Evolutionary conservation across 257 asterid genomes (phyloP), one percentile per base, ranked within the genome.

Genomic region (Capsicum pubescens): DNA sequence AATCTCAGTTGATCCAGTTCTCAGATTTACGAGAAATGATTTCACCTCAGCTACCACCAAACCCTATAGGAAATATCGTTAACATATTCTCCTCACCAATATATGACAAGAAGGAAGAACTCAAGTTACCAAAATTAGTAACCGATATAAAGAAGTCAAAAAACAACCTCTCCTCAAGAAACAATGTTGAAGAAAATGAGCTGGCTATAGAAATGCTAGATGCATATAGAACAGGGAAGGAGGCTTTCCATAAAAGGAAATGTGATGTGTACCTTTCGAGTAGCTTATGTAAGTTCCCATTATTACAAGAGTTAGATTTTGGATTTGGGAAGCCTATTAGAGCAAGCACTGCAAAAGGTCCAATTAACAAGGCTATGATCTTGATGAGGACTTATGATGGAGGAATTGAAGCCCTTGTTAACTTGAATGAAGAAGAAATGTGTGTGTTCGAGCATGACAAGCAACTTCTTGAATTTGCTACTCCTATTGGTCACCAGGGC

Each of bases 301-400:
- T 56, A 3, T 0, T 4, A 12, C 7, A 82, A 9, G 57, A 36
- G n/a, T 26, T 50, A 19, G 84, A 82, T 48, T 64, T 64, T 44
- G 84, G 84, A 48, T 82, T 60, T 48, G 84, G 84, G 13, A 61
- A 66, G 63, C 84, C 84, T 2, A 8, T 11, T 2, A 64, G 77
- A 42, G 63, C 35, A 3, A 82, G 32, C 61, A 19, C n/a, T 19
- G 50, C 61, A 8, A 68, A 42, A 5, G 32, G 36, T 8, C 61
- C 84, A 9, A 0, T 44, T 44, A 44, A 44, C 48, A 44, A 44
- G 48, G 7, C 1, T 44, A 5, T 44, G 7, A 3, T 3, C 48
- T 44, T 44, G 48, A 44, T 44, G 48, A 44, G 48, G 48, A 44
- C 48, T 4, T 44, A 44, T 44, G 48, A 44, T 44, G 48, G 48